Conservation (phyloP, 2,329 filamentous ascomycete species). For the Herpotrichia juniperi region DNA sequence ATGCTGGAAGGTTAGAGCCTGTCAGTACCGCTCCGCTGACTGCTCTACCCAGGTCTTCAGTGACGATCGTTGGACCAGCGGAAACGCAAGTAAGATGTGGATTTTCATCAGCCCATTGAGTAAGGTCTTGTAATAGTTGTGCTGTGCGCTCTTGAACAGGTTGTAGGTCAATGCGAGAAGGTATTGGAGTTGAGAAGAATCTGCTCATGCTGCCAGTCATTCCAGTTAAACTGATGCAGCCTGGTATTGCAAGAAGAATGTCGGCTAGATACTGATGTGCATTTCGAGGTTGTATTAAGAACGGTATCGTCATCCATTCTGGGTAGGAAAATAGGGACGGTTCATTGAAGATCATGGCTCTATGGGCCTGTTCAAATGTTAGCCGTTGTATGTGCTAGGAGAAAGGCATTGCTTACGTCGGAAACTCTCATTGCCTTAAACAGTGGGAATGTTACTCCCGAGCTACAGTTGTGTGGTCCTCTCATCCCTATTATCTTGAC, state of each 20-base stretch:
- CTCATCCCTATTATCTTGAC: conserved; percentile 38
- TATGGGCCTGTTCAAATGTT: conserved; percentile 27
- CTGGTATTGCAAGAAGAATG: conserved; percentile 34
- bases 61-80: conserved; percentile 8
- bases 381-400: conserved; percentile 2
- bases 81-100: conserved; percentile 23
- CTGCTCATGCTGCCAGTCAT: conserved; percentile 23
- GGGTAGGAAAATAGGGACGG: conserved; percentile 30
- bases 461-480: conserved; percentile 33
- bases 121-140: conserved; percentile 22
- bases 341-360: conserved; percentile 31
- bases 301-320: conserved; percentile 40
- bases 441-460: conserved; percentile 26
- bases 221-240: conserved; percentile 21
- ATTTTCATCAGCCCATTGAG: conserved; percentile 25
- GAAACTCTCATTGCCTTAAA: conserved; percentile 38
- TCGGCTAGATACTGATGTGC: conserved; percentile 32
- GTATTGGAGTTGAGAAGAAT: conserved; percentile 25
- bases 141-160: conserved; percentile 19
- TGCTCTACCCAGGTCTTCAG: conserved; percentile 16
- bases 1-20: neutral
- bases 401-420: conserved; percentile 24
- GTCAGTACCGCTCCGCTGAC: neutral
- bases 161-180: conserved; percentile 15
- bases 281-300: conserved; percentile 25